A percentile compares a stretch with the other conserved stretches of the same genome.
phyloP scores from a whole-genome alignment of 768 basidiomycete genomes.

The Cubamyces sp. region DNA sequence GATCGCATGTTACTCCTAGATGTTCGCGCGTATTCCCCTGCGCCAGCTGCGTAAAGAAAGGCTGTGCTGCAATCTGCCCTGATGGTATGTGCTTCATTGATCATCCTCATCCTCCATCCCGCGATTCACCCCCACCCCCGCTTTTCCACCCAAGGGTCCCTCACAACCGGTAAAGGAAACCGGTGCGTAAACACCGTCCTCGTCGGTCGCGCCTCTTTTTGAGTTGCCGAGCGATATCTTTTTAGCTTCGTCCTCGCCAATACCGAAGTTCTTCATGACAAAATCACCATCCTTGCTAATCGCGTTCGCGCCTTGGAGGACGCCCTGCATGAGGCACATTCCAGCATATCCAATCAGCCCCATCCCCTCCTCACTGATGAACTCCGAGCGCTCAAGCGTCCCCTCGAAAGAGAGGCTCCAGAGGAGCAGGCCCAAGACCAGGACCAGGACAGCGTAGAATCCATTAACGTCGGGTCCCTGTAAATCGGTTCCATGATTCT shows the following conservation, averaged over 20 bases:
- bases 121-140: slow-evolving; percentile 18
- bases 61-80: slow-evolving; percentile 63
- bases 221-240: neutral
- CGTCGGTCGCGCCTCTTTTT: slow-evolving; percentile 23
- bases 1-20: slow-evolving; percentile 37
- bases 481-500: slow-evolving; percentile 36
- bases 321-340: slow-evolving; percentile 58
- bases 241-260: slow-evolving; percentile 71
- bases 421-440: slow-evolving; percentile 43
- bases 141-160: slow-evolving; percentile 49
- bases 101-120: slow-evolving; percentile 8
- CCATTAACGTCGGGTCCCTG: slow-evolving; percentile 69
- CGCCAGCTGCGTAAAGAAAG: slow-evolving; percentile 43
- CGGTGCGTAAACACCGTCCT: slow-evolving; percentile 43
- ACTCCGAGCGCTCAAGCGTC: slow-evolving; percentile 67
- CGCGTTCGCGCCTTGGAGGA: slow-evolving; percentile 74
- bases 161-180: slow-evolving; percentile 77
- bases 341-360: slow-evolving; percentile 47
- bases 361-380: slow-evolving; percentile 67
- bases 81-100: slow-evolving; percentile 42
- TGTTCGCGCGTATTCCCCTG: slow-evolving; percentile 71
- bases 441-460: slow-evolving; percentile 53
- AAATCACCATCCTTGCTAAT: slow-evolving; percentile 60
- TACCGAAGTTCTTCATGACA: slow-evolving; percentile 70
- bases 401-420: slow-evolving; percentile 60